Base-by-base conservation (phyloP, 257 asterid species). In the Voacanga thouarsii region DNA sequence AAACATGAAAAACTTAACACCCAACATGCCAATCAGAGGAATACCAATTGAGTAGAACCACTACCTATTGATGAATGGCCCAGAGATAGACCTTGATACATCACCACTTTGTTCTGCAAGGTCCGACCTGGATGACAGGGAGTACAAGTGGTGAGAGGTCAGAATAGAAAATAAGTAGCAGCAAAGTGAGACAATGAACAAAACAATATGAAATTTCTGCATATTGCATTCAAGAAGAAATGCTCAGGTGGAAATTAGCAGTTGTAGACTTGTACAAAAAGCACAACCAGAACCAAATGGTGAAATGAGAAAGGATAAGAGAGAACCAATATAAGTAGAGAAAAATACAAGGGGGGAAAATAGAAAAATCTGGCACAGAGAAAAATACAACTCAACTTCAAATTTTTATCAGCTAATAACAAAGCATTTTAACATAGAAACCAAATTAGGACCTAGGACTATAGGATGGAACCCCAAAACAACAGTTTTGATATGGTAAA, bases 31-130 rank as follows among this genome's bases (percentile, higher is more conserved):
- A 75, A 37, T 47, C 9, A 28, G 3, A 26, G 43, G 41, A 30
- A 65, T 30, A 39, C 45, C n/a, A 5, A 28, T 75, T 23, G 10
- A 45, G 77, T 82, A 16, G 15, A 12, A 53, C n/a, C 43, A 50
- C 23, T 72, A 96, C 99, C 98, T 87, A 79, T 85, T 92, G 72
- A 90, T 79, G 45, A 88, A 80, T 75, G 97, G 92, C 18, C 85
- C 91, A 71, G 87, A 63, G 67, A 87, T 71, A 51, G 97, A 84
- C 81, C 96, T 88, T 3, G 90, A 80, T 74, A 90, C 88, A 83
- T 91, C 99, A 80, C 96, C 97, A 80, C 98, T 96, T 83, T 89
- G 99, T 93, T 92, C 97, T 47, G 99, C 97, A 59, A 87, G 82
- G 77, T 96, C 98, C 86, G 85, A 80, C 83, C 99, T 96, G 83